phyloP scores from a whole-genome alignment of 1,284 basidiomycete genomes.

The Blastosporella zonata region DNA sequence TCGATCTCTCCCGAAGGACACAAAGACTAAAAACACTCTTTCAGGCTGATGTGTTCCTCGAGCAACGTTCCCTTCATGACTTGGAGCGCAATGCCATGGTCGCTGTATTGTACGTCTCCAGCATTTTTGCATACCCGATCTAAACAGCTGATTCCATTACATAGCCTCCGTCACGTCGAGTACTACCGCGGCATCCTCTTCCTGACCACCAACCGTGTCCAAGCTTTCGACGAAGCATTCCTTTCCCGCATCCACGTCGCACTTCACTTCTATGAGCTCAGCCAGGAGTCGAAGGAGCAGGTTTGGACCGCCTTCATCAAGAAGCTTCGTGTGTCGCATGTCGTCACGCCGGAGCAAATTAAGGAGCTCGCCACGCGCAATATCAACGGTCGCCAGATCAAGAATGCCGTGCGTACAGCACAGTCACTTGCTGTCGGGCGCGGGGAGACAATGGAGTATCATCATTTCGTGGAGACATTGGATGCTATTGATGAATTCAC shows the following conservation, averaged over 20 bases:
- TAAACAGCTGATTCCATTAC: background rate
- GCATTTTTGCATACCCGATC: background rate
- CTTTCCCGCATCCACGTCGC: slow-evolving; percentile 66
- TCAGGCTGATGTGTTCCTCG: slow-evolving; percentile 57
- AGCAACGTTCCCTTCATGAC: slow-evolving; percentile 60
- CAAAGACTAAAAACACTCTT: background rate
- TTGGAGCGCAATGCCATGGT: slow-evolving; percentile 64
- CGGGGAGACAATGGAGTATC: slow-evolving; percentile 39
- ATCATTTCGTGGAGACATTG: slow-evolving; percentile 53
- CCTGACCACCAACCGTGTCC: slow-evolving; percentile 64
- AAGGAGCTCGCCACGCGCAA: slow-evolving; percentile 42
- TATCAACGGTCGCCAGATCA: slow-evolving; percentile 62
- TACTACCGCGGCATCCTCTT: slow-evolving; percentile 56
- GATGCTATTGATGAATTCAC: slow-evolving; percentile 61
- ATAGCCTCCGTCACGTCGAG: slow-evolving; percentile 39
- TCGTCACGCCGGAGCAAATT: slow-evolving; percentile 40
- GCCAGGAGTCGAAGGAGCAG: slow-evolving; percentile 43
- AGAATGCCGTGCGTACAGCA: slow-evolving; percentile 61
- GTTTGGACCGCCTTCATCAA: slow-evolving; percentile 56
- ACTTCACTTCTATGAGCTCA: slow-evolving; percentile 54
- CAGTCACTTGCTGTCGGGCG: slow-evolving; percentile 51
- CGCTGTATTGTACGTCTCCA: slow-evolving; percentile 45
- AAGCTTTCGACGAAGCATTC: slow-evolving; percentile 65
- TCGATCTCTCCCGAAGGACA: background rate
- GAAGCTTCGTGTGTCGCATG: slow-evolving; percentile 40